Conservation (phyloP, 805 yeast species). For the Clavispora carvajalis region DNA sequence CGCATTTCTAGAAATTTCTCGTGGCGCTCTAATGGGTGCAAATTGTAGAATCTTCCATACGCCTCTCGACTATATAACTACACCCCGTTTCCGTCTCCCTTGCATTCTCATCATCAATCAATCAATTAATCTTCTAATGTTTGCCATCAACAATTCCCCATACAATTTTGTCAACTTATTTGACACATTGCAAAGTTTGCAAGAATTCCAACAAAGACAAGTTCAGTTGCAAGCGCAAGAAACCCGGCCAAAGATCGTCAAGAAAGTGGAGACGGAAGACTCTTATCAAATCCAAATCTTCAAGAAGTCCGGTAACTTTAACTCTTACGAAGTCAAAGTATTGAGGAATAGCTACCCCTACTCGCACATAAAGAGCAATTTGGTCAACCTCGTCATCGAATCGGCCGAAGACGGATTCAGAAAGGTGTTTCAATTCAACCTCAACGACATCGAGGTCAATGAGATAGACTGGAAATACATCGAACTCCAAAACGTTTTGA, state of each 20-base stretch:
- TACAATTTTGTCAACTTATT: slow-evolving; percentile 5
- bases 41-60: slow-evolving; percentile 4
- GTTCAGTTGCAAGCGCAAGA: slow-evolving; percentile 6
- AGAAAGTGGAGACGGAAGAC: slow-evolving; percentile 31
- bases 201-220: slow-evolving; percentile 12
- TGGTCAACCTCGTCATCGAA: slow-evolving; percentile 14
- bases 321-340: slow-evolving; percentile 27
- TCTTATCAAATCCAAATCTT: slow-evolving; percentile 32
- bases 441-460: slow-evolving; percentile 25
- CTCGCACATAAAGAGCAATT: slow-evolving; percentile 2
- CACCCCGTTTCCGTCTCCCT: neutral
- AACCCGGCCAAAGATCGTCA: slow-evolving; percentile 24
- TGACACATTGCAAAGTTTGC: slow-evolving; percentile 11
- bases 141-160: slow-evolving; percentile 13
- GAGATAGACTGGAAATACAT: slow-evolving; percentile 33
- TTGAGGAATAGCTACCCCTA: slow-evolving; percentile 7
- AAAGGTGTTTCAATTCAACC: slow-evolving; percentile 26
- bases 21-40: slow-evolving; percentile 1
- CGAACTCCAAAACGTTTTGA: slow-evolving; percentile 25
- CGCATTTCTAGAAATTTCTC: slow-evolving; percentile 5
- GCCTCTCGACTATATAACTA: neutral
- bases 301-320: slow-evolving; percentile 30
- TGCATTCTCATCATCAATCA: neutral
- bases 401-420: slow-evolving; percentile 26
- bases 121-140: slow-evolving; percentile 5